Conservation (phyloP, 1,284 basidiomycete genomes). For the Laetiporus sulphureus region DNA sequence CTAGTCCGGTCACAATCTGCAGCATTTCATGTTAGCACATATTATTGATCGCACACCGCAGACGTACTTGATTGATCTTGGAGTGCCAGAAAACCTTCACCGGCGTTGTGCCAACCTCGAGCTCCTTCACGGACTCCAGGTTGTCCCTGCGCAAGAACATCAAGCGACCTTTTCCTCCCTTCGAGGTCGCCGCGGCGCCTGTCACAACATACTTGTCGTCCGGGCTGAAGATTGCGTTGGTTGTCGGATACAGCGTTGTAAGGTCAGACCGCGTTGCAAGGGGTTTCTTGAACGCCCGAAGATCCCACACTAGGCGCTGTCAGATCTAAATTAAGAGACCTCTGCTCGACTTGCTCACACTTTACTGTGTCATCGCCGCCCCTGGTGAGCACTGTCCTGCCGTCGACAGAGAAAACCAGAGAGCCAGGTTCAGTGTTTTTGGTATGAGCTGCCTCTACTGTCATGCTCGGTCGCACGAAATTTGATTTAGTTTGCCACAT, state of each 20-base stretch:
- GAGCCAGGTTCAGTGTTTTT: slow-evolving; percentile 82
- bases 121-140: slow-evolving; percentile 58
- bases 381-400: slow-evolving; percentile 74
- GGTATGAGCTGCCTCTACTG: slow-evolving; percentile 80
- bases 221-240: slow-evolving; percentile 90
- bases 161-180: slow-evolving; percentile 64
- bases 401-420: slow-evolving; percentile 81
- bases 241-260: slow-evolving; percentile 81
- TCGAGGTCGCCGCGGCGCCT: slow-evolving; percentile 61
- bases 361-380: slow-evolving; percentile 95
- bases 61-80: slow-evolving; percentile 90
- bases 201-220: slow-evolving; percentile 85
- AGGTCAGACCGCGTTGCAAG: slow-evolving; percentile 59
- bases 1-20: slow-evolving; percentile 80
- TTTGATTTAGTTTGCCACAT: slow-evolving; percentile 92
- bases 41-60: not conserved
- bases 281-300: slow-evolving; percentile 84
- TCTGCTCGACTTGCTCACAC: slow-evolving; percentile 44
- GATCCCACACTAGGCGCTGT: slow-evolving; percentile 78
- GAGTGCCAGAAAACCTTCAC: slow-evolving; percentile 91
- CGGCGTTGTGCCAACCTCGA: slow-evolving; percentile 70
- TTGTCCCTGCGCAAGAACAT: slow-evolving; percentile 68
- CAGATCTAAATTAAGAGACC: slow-evolving; percentile 2
- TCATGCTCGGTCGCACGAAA: slow-evolving; percentile 83
- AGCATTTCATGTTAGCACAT: slow-evolving; percentile 5